Evolutionary conservation across 495 filamentous ascomycete genomes (phyloP), one percentile per base, ranked within the genome.

Genomic region (Penicillium egyptiacum): DNA sequence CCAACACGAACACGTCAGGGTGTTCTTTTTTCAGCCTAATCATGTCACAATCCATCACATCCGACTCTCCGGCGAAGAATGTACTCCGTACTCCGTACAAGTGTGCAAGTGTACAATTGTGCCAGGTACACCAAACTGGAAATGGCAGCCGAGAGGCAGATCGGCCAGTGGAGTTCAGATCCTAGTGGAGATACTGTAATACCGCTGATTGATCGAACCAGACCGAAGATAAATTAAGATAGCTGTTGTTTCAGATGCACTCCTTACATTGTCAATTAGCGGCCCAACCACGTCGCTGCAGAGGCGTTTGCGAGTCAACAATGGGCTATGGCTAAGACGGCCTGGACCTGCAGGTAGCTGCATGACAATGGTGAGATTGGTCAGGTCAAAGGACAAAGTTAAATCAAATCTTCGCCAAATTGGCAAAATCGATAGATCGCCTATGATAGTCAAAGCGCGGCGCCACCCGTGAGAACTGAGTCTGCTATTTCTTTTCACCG

Each of bases 201-300:
- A 22, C 22, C 22, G 53, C 54, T 56, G 54, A 56, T 56, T 56
- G 54, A 56, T 9, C 22, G 45, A 50, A 16, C 54, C 35, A 31
- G 6, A 17, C 52, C 19, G 17, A 46, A 2, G 12, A 20, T 37
- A 50, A 30, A 56, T 56, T 49, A 56, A 56, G 54, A 56, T 56
- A 56, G 43, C 46, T 50, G 35, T 42, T 50, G 54, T 56, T 35
- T 56, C 54, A 50, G 54, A 48, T 43, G 53, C 33, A 56, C 54
- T 56, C 54, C 54, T 56, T 56, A 25, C 53, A 6, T 56, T 1
- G 23, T 50, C 35, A 56, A 56, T 43, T 56, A 49, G 44, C 54
- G 44, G 44, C 44, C 54, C 54, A 37, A 56, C 44, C 54, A 56
- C 45, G 44, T 56, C 45, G 45, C 42, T 20, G 42, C 44, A 40